These are phyloP conservation scores for Entamoeba invadens DNA, from an alignment of 208 protist species.

Conservation along the genomic window DNA sequence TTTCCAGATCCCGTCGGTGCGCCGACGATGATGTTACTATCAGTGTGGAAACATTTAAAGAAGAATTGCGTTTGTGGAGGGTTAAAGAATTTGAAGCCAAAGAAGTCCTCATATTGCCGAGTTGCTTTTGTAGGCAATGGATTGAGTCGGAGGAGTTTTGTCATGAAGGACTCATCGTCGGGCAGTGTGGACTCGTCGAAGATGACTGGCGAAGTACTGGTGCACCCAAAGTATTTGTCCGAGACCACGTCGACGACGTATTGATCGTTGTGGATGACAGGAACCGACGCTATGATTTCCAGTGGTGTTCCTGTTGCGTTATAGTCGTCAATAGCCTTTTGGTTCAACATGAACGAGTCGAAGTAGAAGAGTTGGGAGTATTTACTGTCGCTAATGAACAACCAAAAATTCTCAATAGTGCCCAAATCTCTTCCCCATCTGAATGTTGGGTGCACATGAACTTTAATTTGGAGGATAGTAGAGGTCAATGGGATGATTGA, in stretches of 20 bases:
- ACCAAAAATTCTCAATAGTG: conserved; percentile 63
- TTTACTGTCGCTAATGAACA: conserved; percentile 74
- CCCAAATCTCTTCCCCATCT: conserved; percentile 65
- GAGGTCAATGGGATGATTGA: conserved; percentile 79
- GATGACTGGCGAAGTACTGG: conserved; percentile 50
- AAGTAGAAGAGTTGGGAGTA: conserved; percentile 65
- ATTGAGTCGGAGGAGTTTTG: conserved; percentile 64
- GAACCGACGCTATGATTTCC: conserved; percentile 67
- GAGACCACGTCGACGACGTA: conserved; percentile 64
- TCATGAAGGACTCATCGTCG: conserved; percentile 52
- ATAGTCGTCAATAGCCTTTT: conserved; percentile 42
- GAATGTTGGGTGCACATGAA: conserved; percentile 84
- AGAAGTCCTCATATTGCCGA: conserved; percentile 30
- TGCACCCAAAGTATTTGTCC: conserved; percentile 51
- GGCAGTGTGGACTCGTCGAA: conserved; percentile 71
- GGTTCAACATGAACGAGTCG: conserved; percentile 73
- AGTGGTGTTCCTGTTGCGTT: conserved; percentile 53
- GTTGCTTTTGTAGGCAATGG: conserved; percentile 48
- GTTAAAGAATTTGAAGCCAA: conserved; percentile 87
- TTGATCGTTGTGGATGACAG: conserved; percentile 59
- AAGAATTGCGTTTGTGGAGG: conserved; percentile 90
- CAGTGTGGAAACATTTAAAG: conserved; percentile 81
- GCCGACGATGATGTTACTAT: conserved; percentile 86
- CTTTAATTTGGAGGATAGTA: conserved; percentile 71
- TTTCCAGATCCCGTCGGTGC: conserved; percentile 87